These are phyloP conservation scores for Phytopythium oedochilum DNA, from an alignment of 352 stramenopile genomes.

Conservation along the genomic window DNA sequence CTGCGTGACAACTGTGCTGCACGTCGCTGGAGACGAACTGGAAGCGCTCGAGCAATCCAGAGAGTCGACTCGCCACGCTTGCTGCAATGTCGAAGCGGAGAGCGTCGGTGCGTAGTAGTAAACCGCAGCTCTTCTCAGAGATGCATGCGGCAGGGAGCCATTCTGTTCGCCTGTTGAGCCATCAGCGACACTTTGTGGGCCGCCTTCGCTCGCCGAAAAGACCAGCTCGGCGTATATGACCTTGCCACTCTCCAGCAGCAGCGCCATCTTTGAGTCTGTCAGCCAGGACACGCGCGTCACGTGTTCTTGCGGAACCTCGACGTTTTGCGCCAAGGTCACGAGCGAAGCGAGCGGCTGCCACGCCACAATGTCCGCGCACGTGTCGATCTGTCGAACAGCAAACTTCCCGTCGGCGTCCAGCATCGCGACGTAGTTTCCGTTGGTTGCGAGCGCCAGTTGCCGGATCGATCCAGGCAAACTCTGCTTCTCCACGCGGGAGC, in stretches of 20 bases:
- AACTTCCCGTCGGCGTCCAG: conserved; percentile 39
- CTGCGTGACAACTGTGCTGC: conserved; percentile 2
- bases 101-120: conserved; percentile 1
- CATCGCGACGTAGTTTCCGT: conserved; percentile 50
- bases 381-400: conserved; percentile 57
- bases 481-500: conserved; percentile 5
- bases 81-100: not conserved
- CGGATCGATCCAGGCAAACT: conserved; percentile 28
- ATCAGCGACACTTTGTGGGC: not conserved
- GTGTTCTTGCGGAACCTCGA: not conserved
- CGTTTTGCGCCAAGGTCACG: not conserved
- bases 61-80: not conserved
- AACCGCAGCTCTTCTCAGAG: not conserved
- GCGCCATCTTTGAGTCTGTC: not conserved
- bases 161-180: no score
- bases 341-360: conserved; percentile 35
- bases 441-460: conserved; percentile 38
- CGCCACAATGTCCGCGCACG: conserved; percentile 44
- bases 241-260: not conserved
- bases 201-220: not conserved
- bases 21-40: not conserved
- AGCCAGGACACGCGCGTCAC: not conserved
- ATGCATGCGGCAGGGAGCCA: not conserved
- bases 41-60: not conserved
- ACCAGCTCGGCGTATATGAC: not conserved